phyloP scores from a whole-genome alignment of 2,329 filamentous ascomycete genomes.

The Penicillium sclerotigenum region DNA sequence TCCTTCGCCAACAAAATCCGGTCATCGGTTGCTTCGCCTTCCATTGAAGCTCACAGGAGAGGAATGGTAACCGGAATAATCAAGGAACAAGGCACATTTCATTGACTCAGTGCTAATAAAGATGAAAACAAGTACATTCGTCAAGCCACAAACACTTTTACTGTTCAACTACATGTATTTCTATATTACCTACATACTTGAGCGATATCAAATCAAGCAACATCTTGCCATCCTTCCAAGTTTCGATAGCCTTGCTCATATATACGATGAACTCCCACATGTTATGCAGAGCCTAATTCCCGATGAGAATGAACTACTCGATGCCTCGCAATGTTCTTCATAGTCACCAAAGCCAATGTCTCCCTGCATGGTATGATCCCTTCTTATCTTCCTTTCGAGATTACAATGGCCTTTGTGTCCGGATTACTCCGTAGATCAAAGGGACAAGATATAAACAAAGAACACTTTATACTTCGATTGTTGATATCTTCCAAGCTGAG shows the following conservation, averaged over 20 bases:
- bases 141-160: too few species aligned
- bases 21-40: constrained; percentile 30
- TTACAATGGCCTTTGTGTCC: not conserved
- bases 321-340: not conserved
- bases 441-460: not conserved
- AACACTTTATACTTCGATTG: not conserved
- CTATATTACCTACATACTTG: not conserved
- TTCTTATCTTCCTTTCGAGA: not conserved
- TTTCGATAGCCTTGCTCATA: not conserved
- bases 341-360: not conserved
- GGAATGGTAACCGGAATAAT: constrained; percentile 19
- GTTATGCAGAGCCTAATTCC: not conserved
- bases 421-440: not conserved
- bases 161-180: not conserved
- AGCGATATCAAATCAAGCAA: not conserved
- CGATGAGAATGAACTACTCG: too few species aligned
- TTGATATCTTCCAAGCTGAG: not conserved
- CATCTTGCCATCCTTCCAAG: too few species aligned
- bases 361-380: not conserved
- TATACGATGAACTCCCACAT: not conserved
- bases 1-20: constrained; percentile 31
- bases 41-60: constrained; percentile 27
- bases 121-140: not conserved
- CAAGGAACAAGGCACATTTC: not conserved
- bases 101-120: not conserved